Evolutionary conservation across 768 basidiomycete species (phyloP).

Genomic region (Melanogaster broomeanus): DNA sequence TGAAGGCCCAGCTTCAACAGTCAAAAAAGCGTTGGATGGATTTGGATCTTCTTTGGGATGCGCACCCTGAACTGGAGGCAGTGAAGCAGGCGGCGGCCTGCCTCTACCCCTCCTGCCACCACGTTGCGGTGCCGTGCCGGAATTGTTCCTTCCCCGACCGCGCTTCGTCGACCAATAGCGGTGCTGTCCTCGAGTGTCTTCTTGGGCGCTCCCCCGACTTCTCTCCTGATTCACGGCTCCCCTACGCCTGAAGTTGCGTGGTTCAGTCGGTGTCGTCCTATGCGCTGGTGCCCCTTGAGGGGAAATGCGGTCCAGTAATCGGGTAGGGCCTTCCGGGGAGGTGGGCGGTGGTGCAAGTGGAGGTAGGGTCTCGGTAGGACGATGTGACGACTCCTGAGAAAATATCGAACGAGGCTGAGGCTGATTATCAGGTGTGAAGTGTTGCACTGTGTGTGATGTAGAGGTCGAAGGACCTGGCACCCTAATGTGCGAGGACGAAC

Average conservation of each 20-base stretch:
- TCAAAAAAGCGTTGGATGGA: background rate
- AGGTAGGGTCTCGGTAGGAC: slow-evolving; percentile 19
- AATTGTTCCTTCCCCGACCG: slow-evolving; percentile 4
- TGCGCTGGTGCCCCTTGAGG: background rate
- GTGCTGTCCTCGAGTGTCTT: background rate
- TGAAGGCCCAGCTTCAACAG: background rate
- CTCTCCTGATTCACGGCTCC: background rate
- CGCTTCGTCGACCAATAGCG: background rate
- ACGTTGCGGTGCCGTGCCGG: background rate
- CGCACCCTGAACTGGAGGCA: background rate
- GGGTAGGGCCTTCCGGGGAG: slow-evolving; percentile 3
- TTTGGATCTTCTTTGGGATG: background rate
- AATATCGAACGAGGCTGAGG: background rate
- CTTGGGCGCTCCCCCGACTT: background rate
- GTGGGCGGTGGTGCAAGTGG: slow-evolving; percentile 4
- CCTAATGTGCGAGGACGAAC: no score
- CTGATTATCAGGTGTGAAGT: background rate
- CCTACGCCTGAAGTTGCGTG: background rate
- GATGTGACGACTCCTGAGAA: slow-evolving; percentile 6
- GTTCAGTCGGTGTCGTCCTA: slow-evolving; percentile 11
- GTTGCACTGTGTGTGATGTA: background rate
- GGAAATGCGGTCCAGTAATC: background rate
- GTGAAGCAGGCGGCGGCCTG: background rate
- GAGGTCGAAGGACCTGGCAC: background rate
- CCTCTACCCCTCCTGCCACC: slow-evolving; percentile 4